These are phyloP conservation scores for Corchorus capsularis DNA, from an alignment of 345 rosid genomes.

Conservation along the genomic window DNA sequence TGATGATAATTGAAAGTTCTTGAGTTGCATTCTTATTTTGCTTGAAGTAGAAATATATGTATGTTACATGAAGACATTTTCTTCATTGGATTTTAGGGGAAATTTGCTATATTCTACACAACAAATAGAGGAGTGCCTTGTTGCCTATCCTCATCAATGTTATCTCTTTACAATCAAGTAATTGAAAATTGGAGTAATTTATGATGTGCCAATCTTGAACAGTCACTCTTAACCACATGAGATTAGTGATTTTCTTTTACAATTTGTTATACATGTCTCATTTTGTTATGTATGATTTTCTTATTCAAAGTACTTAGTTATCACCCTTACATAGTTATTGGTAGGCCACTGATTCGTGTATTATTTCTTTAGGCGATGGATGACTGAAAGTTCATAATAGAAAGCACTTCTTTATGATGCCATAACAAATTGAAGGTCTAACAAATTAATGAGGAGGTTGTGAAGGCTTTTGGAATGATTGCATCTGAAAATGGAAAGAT, in stretches of 20 bases:
- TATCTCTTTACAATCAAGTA: background rate
- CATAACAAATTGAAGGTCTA: too few species aligned
- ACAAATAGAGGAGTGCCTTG: background rate
- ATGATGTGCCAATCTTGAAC: background rate
- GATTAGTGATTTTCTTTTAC: background rate
- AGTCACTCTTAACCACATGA: background rate
- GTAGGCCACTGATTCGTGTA: too few species aligned
- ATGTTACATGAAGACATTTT: background rate
- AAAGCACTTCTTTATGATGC: too few species aligned
- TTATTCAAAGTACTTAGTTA: too few species aligned
- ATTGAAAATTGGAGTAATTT: background rate
- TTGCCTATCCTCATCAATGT: background rate
- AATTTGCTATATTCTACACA: background rate
- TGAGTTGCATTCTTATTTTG: background rate
- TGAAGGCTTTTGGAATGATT: too few species aligned
- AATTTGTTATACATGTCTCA: too few species aligned
- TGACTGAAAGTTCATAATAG: too few species aligned
- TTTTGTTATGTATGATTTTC: too few species aligned
- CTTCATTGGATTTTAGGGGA: background rate
- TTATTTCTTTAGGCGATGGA: too few species aligned
- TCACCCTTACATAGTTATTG: too few species aligned
- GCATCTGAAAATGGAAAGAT: too few species aligned
- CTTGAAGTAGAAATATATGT: background rate
- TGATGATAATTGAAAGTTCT: background rate
- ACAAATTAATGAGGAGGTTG: too few species aligned